These are phyloP conservation scores for Blastosporella zonata DNA, from an alignment of 1,284 basidiomycete genomes.

Conservation along the genomic window DNA sequence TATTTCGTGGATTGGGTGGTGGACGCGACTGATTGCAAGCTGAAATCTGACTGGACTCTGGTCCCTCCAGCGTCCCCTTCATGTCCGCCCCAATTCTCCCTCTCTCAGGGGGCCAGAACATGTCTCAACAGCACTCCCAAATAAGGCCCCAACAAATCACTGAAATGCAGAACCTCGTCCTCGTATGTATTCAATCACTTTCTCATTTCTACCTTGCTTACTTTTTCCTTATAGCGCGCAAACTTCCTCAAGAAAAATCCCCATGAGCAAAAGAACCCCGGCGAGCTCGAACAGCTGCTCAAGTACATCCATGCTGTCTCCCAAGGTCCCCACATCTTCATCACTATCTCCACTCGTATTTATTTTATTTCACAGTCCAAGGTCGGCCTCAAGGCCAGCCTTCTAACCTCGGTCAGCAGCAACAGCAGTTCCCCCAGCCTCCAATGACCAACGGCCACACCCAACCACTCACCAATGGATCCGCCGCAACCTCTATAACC, in stretches of 20 bases:
- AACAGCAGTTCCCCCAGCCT: slow-evolving; percentile 27
- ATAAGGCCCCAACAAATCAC: slow-evolving; percentile 25
- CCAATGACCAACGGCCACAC: slow-evolving; percentile 42
- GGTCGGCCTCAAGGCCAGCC: slow-evolving; percentile 27
- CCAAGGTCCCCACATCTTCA: slow-evolving; percentile 31
- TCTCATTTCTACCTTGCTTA: slow-evolving; percentile 11
- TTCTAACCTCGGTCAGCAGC: slow-evolving; percentile 21
- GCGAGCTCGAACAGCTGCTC: slow-evolving; percentile 42
- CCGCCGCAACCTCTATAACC: slow-evolving; percentile 29
- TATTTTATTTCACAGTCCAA: slow-evolving; percentile 18
- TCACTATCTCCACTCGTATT: slow-evolving; percentile 10
- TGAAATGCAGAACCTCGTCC: slow-evolving; percentile 37
- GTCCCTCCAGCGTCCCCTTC: slow-evolving; percentile 13
- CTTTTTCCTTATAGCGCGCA: slow-evolving; percentile 33
- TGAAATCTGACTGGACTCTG: slow-evolving; percentile 13
- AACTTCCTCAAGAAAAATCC: slow-evolving; percentile 48
- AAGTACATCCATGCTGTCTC: slow-evolving; percentile 41
- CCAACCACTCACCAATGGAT: slow-evolving; percentile 37
- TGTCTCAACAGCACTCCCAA: slow-evolving; percentile 29
- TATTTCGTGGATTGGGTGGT: slow-evolving; percentile 17
- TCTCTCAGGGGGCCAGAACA: slow-evolving; percentile 30
- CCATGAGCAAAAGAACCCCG: slow-evolving; percentile 41
- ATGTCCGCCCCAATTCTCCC: slow-evolving; percentile 37
- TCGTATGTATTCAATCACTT: slow-evolving; percentile 26
- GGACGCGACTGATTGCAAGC: slow-evolving; percentile 24